A percentile compares a stretch with the other conserved stretches of the same genome.
phyloP scores from a whole-genome alignment of 78 protist species.

The Dictyostelium purpureum region DNA sequence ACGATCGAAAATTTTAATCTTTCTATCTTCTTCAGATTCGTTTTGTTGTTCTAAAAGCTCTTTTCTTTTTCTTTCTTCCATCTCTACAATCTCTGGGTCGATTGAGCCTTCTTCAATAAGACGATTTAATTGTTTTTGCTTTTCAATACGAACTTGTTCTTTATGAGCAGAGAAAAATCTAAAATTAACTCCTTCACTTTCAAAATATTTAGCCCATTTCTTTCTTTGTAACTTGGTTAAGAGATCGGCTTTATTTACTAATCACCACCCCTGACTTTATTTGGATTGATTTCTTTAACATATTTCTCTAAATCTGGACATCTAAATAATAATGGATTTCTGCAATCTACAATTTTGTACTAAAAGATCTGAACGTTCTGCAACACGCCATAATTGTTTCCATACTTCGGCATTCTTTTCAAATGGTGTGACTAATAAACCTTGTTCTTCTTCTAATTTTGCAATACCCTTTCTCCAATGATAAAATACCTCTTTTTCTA shows the following conservation, averaged over 20 bases:
- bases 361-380: constrained; percentile 93
- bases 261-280: constrained; percentile 80
- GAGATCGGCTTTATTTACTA: constrained; percentile 98
- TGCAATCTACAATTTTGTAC: constrained; percentile 98
- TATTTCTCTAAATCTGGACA: constrained; percentile 91
- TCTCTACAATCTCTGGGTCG: constrained; percentile 86
- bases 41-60: not conserved
- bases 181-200: constrained; percentile 33
- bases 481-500: constrained; percentile 89
- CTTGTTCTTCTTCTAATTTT: constrained; percentile 85
- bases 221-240: constrained; percentile 87
- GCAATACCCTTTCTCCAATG: constrained; percentile 96
- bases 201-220: constrained; percentile 89
- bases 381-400: constrained; percentile 99
- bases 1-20: constrained; percentile 52
- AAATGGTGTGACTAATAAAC: constrained; percentile 94
- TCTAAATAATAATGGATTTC: constrained; percentile 97
- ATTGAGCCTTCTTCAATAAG: constrained; percentile 98
- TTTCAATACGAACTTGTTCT: constrained; percentile 81
- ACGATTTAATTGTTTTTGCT: constrained; percentile 89
- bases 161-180: constrained; percentile 85
- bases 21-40: constrained; percentile 6
- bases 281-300: constrained; percentile 37
- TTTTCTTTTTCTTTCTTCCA: not conserved
- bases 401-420: constrained; percentile 98